These are phyloP conservation scores for Melanopsichium pennsylvanicum DNA, from an alignment of 1,284 basidiomycete species.

Conservation along the genomic window DNA sequence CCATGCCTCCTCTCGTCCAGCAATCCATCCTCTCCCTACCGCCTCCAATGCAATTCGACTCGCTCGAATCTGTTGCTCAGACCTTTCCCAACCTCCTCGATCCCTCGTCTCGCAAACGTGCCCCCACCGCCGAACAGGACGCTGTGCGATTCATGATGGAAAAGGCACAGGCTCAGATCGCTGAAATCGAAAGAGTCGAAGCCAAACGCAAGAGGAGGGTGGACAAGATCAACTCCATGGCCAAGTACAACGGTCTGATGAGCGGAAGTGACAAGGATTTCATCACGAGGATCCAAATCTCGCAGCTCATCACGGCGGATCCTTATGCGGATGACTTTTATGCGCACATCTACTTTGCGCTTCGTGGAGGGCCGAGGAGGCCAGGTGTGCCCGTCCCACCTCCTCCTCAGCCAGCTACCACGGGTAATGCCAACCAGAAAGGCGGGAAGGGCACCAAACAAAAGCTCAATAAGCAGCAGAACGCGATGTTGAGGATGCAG, in stretches of 20 bases:
- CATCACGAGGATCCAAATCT: slow-evolving; percentile 98
- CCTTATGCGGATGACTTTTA: slow-evolving; percentile 99
- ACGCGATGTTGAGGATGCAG: slow-evolving; percentile 96
- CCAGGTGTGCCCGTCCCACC: slow-evolving; percentile 37
- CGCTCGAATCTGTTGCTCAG: slow-evolving; percentile 54
- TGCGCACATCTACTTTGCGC: slow-evolving; percentile 90
- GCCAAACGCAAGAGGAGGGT: slow-evolving; percentile 51
- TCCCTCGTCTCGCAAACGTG: slow-evolving; percentile 31
- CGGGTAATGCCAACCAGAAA: slow-evolving; percentile 21
- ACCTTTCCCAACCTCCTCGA: slow-evolving; percentile 57
- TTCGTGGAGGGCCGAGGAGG: slow-evolving; percentile 72
- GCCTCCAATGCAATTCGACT: slow-evolving; percentile 63
- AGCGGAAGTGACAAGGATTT: slow-evolving; percentile 99
- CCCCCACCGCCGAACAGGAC: slow-evolving; percentile 44
- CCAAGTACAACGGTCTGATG: slow-evolving; percentile 97
- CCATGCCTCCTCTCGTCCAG: slow-evolving; percentile 58
- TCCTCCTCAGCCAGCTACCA: slow-evolving; percentile 16
- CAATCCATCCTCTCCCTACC: slow-evolving; percentile 57
- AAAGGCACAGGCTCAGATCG: slow-evolving; percentile 46
- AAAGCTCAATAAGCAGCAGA: slow-evolving; percentile 71
- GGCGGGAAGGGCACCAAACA: slow-evolving; percentile 48
- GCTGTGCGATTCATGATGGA: slow-evolving; percentile 54
- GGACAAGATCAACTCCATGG: slow-evolving; percentile 70
- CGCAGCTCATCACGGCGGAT: slow-evolving; percentile 84
- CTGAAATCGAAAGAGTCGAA: slow-evolving; percentile 49